Conservation (phyloP, 1,284 basidiomycete genomes). For the Irpex lacteus region DNA sequence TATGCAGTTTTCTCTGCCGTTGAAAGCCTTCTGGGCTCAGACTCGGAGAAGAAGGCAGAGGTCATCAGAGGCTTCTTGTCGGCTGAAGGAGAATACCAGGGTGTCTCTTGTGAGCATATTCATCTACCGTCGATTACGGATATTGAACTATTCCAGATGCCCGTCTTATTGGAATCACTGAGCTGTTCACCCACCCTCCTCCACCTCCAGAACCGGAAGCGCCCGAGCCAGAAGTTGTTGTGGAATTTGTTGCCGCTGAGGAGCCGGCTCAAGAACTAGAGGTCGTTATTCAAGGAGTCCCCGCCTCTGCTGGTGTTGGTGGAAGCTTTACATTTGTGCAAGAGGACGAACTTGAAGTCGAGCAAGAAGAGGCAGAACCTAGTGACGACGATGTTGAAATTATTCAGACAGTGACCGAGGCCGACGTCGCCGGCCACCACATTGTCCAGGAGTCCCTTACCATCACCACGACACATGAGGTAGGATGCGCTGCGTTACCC, state of each 20-base stretch:
- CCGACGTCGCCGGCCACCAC: conserved; percentile 23
- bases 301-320: conserved; percentile 36
- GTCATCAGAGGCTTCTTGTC: conserved; percentile 54
- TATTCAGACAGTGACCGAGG: conserved; percentile 22
- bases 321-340: conserved; percentile 74
- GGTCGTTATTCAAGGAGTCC: conserved; percentile 31
- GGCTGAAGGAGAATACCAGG: conserved; percentile 54
- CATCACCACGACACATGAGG: conserved; percentile 26
- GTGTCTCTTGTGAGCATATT: conserved; percentile 52
- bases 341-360: conserved; percentile 62
- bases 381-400: conserved; percentile 24
- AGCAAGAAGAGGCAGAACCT: conserved; percentile 32
- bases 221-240: conserved; percentile 6
- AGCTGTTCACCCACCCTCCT: conserved; percentile 47
- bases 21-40: conserved; percentile 53
- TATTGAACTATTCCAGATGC: conserved; percentile 39
- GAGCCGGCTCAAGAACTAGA: conserved; percentile 22
- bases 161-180: conserved; percentile 54
- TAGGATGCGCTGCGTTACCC: not conserved
- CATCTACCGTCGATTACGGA: not conserved
- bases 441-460: conserved; percentile 25
- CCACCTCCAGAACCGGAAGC: conserved; percentile 7
- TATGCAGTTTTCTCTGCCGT: conserved; percentile 49
- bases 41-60: conserved; percentile 44
- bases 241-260: conserved; percentile 7